Percentiles rank a stretch among this genome's conserved stretches.
These are phyloP conservation scores for Phtheirospermum japonicum DNA, from an alignment of 257 asterid genomes.

Conservation along the genomic window DNA sequence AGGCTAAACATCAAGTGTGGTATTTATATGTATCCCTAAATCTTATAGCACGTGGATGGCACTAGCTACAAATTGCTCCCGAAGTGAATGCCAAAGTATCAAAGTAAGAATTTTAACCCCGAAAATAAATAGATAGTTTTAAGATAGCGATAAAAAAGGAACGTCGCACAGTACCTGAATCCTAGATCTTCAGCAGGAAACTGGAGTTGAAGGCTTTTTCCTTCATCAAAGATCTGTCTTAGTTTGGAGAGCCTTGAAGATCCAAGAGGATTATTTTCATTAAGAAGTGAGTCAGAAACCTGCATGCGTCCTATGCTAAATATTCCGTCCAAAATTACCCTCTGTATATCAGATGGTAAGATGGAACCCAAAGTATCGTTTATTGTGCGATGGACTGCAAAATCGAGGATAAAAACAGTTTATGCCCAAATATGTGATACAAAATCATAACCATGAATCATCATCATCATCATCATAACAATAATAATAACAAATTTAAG, in stretches of 20 bases:
- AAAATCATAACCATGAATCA: not conserved
- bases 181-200: constrained; percentile 98
- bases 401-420: constrained; percentile 11
- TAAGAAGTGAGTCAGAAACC: constrained; percentile 65
- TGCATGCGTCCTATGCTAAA: constrained; percentile 89
- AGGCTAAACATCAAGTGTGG: not conserved
- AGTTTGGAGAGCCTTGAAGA: constrained; percentile 73
- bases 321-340: constrained; percentile 62
- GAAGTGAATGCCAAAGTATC: too few relatives aligned
- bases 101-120: too few relatives aligned
- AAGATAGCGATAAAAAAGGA: not conserved
- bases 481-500: constrained; percentile 10
- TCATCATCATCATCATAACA: too few relatives aligned
- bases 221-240: constrained; percentile 68
- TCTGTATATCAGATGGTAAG: constrained; percentile 66
- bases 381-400: constrained; percentile 73
- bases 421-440: constrained; percentile 18
- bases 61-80: too few relatives aligned
- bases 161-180: constrained; percentile 52
- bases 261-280: constrained; percentile 81
- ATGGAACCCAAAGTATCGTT: constrained; percentile 60
- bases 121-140: too few relatives aligned
- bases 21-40: too few relatives aligned
- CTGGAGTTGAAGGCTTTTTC: constrained; percentile 96
- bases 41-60: too few relatives aligned